Percentiles rank a stretch among this genome's conserved stretches.
phyloP scores from a whole-genome alignment of 169 alveolate genomes.

The Plasmodium billcollinsi region DNA sequence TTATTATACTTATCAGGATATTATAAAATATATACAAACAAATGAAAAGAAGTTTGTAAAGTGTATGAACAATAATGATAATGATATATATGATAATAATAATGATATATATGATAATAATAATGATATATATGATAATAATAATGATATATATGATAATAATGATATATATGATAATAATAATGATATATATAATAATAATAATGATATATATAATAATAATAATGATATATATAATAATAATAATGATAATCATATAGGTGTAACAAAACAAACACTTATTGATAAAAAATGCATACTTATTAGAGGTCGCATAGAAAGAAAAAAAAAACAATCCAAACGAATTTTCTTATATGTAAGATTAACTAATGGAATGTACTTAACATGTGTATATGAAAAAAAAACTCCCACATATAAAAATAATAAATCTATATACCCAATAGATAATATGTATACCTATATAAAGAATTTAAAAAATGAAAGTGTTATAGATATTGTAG shows the following conservation, averaged over 20 bases:
- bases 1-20: conserved; percentile 12
- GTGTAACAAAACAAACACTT: background rate
- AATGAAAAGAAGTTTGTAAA: background rate
- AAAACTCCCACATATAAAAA: background rate
- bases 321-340: conserved; percentile 26
- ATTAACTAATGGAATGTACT: conserved; percentile 20
- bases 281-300: background rate
- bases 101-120: background rate
- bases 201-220: no score
- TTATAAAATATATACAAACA: conserved; percentile 7
- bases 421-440: no score
- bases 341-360: conserved; percentile 48
- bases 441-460: conserved; percentile 25
- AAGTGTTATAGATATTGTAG: conserved; percentile 41
- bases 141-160: background rate
- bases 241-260: no score
- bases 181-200: background rate
- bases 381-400: conserved; percentile 57
- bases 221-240: background rate
- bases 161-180: no score
- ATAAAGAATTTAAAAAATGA: conserved; percentile 56
- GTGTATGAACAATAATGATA: background rate
- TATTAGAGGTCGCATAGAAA: conserved; percentile 48
- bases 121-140: background rate
- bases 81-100: background rate